phyloP scores from a whole-genome alignment of 2,329 filamentous ascomycete genomes.

The Penicillium sp. region DNA sequence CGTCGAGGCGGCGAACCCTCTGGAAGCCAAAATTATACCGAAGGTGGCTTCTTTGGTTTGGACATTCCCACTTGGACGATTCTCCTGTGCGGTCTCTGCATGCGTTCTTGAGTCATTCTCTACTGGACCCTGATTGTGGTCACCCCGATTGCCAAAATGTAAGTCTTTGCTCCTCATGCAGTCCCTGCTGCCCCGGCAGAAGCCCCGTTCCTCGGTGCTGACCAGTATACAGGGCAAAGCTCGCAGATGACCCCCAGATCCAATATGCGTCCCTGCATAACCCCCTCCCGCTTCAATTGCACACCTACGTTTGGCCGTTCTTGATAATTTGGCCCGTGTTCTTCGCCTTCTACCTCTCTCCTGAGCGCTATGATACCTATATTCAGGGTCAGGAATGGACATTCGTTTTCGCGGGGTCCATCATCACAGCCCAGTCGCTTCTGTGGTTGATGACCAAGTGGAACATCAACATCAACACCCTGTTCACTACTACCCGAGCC shows the following conservation, averaged over 20 bases:
- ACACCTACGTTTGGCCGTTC: constrained; percentile 93
- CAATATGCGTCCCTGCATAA: constrained; percentile 84
- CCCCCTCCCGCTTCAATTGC: constrained; percentile 76
- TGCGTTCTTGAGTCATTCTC: constrained; percentile 27
- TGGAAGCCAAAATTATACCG: constrained; percentile 24
- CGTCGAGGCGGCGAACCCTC: constrained; percentile 26
- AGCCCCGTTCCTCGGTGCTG: constrained; percentile 11
- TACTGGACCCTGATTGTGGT: constrained; percentile 34
- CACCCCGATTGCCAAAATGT: constrained; percentile 38
- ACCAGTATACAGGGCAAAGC: constrained; percentile 62
- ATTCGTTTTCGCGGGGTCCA: constrained; percentile 87
- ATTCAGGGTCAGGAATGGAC: constrained; percentile 97
- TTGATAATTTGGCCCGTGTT: constrained; percentile 89
- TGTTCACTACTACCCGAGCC: constrained; percentile 77
- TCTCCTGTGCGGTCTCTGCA: constrained; percentile 22
- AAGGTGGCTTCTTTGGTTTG: constrained; percentile 29
- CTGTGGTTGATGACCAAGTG: constrained; percentile 96
- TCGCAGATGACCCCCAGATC: constrained; percentile 92
- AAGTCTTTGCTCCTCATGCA: constrained; percentile 18
- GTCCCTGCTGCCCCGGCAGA: neutral
- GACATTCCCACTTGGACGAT: constrained; percentile 13
- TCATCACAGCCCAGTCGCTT: constrained; percentile 84
- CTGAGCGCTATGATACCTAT: constrained; percentile 83
- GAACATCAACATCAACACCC: constrained; percentile 83
- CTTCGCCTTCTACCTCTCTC: constrained; percentile 80